Evolutionary conservation across 805 yeast species (phyloP), one percentile per base, ranked within the genome.

Genomic region (Teunomyces cretensis): DNA sequence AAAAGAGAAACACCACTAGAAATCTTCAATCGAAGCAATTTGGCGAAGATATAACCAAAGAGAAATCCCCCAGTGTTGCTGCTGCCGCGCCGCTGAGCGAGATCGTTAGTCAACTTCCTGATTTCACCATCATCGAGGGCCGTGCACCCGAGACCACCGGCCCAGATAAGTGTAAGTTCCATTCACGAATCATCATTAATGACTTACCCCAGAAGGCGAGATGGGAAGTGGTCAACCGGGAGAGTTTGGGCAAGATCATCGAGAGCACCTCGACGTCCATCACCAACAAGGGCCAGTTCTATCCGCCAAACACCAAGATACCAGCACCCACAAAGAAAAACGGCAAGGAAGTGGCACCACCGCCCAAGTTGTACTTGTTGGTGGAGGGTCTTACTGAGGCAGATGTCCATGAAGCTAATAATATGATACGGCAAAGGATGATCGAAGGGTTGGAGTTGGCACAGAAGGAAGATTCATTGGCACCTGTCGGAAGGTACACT

Each of bases 191-290:
- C 39, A 78, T 80, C 40, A 82, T 92, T 52, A 92, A 92, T 54
- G 97, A 94, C 61, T 72, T 87, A 28, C 96, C 98, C 0, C 89
- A 86, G 57, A 71, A 75, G 19, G 87, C 86, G 0, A 70, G 96
- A 55, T 86, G 95, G 95, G 73, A 72, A 44, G 87, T 86, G 2
- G 80, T 90, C 3, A 84, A 82, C 54, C 76, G 84, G 30, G 83
- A 84, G 1, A 83, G 80, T 37, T 67, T 85, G 32, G 62, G 78
- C 1, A 79, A 79, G 54, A 76, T 90, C 38, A 81, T 80, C 36
- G 96, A 89, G 41, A 69, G 80, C 39, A 83, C 94, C 0, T 78
- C 83, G 1, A 80, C 89, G 2, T 81, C 96, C 5, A 80, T 91
- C 37, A 90, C 97, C 1, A 80, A 82, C 43, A 87, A 83, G 57